Conservation (phyloP, 2,329 filamentous ascomycete species). For the Penicillium sp. region DNA sequence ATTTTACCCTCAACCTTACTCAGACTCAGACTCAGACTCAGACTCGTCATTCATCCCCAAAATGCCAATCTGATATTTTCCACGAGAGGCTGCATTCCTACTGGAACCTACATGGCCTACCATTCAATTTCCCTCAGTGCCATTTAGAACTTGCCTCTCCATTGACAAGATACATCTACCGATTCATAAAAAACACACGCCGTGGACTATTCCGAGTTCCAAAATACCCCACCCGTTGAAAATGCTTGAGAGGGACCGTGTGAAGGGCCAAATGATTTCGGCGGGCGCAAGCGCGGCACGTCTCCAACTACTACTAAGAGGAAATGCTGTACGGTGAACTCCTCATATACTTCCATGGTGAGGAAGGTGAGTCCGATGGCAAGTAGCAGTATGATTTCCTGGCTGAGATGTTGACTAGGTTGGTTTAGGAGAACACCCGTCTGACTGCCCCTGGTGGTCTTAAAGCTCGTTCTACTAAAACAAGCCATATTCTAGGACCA, state of each 20-base stretch:
- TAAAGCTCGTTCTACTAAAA: conserved; percentile 63
- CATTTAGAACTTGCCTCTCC: no score
- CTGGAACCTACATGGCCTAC: no score
- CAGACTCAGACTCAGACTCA: no score
- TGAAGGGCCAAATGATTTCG: conserved; percentile 62
- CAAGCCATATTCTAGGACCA: conserved; percentile 58
- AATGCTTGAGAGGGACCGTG: conserved; percentile 55
- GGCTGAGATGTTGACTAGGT: neutral
- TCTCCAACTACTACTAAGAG: conserved; percentile 59
- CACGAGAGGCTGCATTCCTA: no score
- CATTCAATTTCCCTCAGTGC: no score
- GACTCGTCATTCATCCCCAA: neutral
- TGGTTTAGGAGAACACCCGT: neutral
- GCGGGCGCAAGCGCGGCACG: conserved; percentile 65
- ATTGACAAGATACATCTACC: no score
- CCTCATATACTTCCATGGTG: conserved; percentile 61
- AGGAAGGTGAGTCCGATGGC: conserved; percentile 38
- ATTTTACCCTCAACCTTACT: no score
- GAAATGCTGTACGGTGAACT: conserved; percentile 56
- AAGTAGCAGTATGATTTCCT: neutral
- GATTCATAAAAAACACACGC: no score
- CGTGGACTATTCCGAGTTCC: no score
- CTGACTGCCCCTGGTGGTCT: conserved; percentile 56
- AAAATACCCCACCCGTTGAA: neutral
- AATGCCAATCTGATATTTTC: no score